Conservation (phyloP, 768 basidiomycete species). For the Russula sp. region DNA sequence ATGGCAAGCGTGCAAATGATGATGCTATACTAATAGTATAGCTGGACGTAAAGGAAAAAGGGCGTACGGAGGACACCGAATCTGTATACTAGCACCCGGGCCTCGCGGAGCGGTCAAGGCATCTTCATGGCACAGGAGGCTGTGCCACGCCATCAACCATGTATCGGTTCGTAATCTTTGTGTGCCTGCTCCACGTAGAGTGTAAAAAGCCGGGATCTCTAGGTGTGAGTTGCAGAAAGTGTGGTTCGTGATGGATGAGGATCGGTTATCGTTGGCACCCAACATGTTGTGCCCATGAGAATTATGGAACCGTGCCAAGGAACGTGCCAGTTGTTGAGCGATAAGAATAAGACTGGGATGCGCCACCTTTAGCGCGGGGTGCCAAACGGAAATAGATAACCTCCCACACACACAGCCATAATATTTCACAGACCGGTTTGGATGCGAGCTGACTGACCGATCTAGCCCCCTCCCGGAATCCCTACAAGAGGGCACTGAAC, state of each 20-base stretch:
- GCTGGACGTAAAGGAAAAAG: not conserved
- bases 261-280: too few relatives aligned
- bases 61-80: not conserved
- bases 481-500: not conserved
- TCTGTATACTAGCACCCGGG: not conserved
- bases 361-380: not conserved
- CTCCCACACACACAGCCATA: not conserved
- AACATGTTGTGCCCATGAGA: too few relatives aligned
- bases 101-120: conserved; percentile 5
- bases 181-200: not conserved
- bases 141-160: not conserved
- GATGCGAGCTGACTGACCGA: not conserved
- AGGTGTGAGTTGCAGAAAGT: not conserved
- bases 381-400: not conserved
- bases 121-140: not conserved
- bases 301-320: too few relatives aligned
- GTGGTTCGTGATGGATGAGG: not conserved
- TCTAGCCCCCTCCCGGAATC: not conserved
- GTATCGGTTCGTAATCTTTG: not conserved
- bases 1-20: not conserved
- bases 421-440: not conserved
- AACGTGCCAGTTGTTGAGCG: not conserved
- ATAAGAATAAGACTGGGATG: not conserved
- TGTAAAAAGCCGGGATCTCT: not conserved
- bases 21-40: not conserved